These are phyloP conservation scores for Hapsidospora chrysogenum DNA, from an alignment of 495 filamentous ascomycete genomes.

Conservation along the genomic window DNA sequence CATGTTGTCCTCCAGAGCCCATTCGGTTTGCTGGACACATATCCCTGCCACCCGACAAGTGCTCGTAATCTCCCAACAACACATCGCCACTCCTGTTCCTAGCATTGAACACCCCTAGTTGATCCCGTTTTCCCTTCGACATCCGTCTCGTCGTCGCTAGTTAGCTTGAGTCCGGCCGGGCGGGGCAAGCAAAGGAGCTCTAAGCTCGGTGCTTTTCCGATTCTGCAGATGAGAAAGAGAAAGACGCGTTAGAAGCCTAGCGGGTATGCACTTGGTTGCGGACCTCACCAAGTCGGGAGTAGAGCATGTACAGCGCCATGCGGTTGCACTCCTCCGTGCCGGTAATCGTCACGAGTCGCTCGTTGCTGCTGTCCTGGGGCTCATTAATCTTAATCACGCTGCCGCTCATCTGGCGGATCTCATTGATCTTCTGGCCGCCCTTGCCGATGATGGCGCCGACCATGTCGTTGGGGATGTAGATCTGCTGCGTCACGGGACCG, in stretches of 20 bases:
- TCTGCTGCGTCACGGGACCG: slow-evolving; percentile 89
- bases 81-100: too few relatives aligned
- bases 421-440: slow-evolving; percentile 97
- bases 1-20: too few relatives aligned
- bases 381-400: slow-evolving; percentile 99
- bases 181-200: too few relatives aligned
- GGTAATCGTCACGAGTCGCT: slow-evolving; percentile 91
- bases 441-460: slow-evolving; percentile 98
- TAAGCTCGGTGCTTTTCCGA: slow-evolving; percentile 29
- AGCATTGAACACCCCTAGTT: too few relatives aligned
- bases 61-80: too few relatives aligned
- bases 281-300: slow-evolving; percentile 81
- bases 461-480: slow-evolving; percentile 99
- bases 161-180: too few relatives aligned
- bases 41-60: too few relatives aligned
- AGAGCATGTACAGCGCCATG: slow-evolving; percentile 98
- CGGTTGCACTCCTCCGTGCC: slow-evolving; percentile 96
- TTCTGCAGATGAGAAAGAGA: slow-evolving; percentile 18
- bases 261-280: slow-evolving; percentile 4
- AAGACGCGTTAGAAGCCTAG: slow-evolving; percentile 6
- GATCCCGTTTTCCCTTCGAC: too few relatives aligned
- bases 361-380: slow-evolving; percentile 96
- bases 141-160: too few relatives aligned
- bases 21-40: too few relatives aligned
- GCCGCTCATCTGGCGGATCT: slow-evolving; percentile 89